These are phyloP conservation scores for Xylogone sp. DNA, from an alignment of 2,329 filamentous ascomycete genomes.

Conservation along the genomic window DNA sequence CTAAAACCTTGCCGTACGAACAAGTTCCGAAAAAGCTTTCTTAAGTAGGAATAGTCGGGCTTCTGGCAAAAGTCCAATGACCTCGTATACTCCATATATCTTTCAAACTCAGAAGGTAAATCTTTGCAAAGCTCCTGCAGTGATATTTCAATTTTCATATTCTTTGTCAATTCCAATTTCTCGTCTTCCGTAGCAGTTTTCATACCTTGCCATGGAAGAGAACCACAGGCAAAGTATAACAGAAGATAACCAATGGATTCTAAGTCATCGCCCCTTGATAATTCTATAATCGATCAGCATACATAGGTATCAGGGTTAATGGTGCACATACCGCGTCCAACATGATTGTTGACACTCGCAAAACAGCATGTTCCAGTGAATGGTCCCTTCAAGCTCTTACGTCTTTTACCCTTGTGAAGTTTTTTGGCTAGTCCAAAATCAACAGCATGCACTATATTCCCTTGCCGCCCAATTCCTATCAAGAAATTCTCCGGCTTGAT, in stretches of 20 bases:
- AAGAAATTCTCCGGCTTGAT: slow-evolving; percentile 99
- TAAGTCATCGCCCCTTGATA: slow-evolving; percentile 72
- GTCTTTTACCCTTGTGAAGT: slow-evolving; percentile 88
- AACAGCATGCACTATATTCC: slow-evolving; percentile 97
- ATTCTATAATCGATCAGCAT: slow-evolving; percentile 41
- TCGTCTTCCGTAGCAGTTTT: slow-evolving; percentile 71
- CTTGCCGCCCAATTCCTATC: slow-evolving; percentile 95
- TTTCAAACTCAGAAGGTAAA: slow-evolving; percentile 72
- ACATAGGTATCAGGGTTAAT: neutral
- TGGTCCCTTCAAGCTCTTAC: no score
- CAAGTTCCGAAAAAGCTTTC: slow-evolving; percentile 67
- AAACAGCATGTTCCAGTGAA: slow-evolving; percentile 3
- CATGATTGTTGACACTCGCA: slow-evolving; percentile 18
- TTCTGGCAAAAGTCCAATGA: slow-evolving; percentile 69
- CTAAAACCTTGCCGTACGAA: slow-evolving; percentile 71
- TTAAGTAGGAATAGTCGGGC: slow-evolving; percentile 72
- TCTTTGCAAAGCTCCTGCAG: slow-evolving; percentile 70
- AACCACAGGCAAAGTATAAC: slow-evolving; percentile 72
- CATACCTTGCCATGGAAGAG: slow-evolving; percentile 28
- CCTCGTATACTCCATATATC: slow-evolving; percentile 55
- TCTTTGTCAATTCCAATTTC: slow-evolving; percentile 74
- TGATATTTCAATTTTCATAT: slow-evolving; percentile 75
- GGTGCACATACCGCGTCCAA: slow-evolving; percentile 12
- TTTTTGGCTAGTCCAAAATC: slow-evolving; percentile 98
- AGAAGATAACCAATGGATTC: slow-evolving; percentile 72